Percentiles rank a stretch among this genome's conserved stretches.
phyloP scores from a whole-genome alignment of 768 basidiomycete genomes.

The Myochromella boudieri region DNA sequence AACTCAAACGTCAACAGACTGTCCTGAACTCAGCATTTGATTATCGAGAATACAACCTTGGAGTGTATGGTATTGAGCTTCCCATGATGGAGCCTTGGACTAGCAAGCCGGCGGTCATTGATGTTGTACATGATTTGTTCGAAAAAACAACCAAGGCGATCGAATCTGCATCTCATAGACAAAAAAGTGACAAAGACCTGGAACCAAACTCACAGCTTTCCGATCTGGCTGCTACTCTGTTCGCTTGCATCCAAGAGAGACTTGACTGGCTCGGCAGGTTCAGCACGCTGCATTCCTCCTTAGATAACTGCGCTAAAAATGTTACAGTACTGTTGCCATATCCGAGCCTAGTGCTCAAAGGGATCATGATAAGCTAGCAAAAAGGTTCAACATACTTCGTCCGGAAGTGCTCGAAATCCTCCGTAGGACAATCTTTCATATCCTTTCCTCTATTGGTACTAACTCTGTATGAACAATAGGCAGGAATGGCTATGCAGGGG shows the following conservation, averaged over 20 bases:
- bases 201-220: constrained; percentile 59
- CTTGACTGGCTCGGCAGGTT: constrained; percentile 69
- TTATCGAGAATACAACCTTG: constrained; percentile 69
- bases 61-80: constrained; percentile 75
- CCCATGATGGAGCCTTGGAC: constrained; percentile 85
- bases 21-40: constrained; percentile 71
- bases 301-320: constrained; percentile 3
- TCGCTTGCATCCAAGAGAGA: constrained; percentile 67
- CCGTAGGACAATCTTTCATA: constrained; percentile 46
- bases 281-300: constrained; percentile 2
- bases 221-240: constrained; percentile 60
- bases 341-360: constrained; percentile 50
- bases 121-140: constrained; percentile 71
- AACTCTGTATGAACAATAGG: constrained; percentile 40
- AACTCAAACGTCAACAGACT: constrained; percentile 41
- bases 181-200: constrained; percentile 21
- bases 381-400: constrained; percentile 68
- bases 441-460: constrained; percentile 3
- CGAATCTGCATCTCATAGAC: constrained; percentile 34
- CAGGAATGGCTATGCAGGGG: constrained; percentile 57
- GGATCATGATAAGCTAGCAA: constrained; percentile 59
- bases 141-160: constrained; percentile 54
- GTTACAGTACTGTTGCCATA: constrained; percentile 41
- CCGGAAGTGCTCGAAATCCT: constrained; percentile 80
- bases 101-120: constrained; percentile 64